Percentiles rank a stretch among this genome's conserved stretches.
Conservation (phyloP, 768 basidiomycete genomes). For the Pleurotus giganteus region DNA sequence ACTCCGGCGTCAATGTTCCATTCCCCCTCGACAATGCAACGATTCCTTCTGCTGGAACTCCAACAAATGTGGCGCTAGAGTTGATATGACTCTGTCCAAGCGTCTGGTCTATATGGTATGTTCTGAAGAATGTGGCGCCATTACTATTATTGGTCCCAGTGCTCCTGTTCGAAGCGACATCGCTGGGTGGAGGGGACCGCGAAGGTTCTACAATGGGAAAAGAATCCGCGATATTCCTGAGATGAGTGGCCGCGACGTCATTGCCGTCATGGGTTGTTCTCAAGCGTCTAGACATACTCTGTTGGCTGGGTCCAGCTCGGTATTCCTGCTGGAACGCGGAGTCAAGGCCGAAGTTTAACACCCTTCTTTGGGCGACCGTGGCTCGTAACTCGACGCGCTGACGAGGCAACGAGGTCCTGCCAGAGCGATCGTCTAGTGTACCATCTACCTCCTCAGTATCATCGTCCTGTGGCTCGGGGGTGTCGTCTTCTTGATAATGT, state of each 20-base stretch:
- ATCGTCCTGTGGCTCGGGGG: constrained; percentile 3
- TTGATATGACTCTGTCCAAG: constrained; percentile 4
- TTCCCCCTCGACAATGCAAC: constrained; percentile 36
- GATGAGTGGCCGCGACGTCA: constrained; percentile 34
- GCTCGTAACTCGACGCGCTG: not conserved
- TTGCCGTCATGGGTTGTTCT: constrained; percentile 17
- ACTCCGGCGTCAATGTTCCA: constrained; percentile 68
- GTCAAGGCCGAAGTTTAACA: not conserved
- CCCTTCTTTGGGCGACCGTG: not conserved
- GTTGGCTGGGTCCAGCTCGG: not conserved
- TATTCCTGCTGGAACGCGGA: not conserved
- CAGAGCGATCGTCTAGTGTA: constrained; percentile 14
- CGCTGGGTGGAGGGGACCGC: constrained; percentile 58
- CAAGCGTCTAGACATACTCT: not conserved
- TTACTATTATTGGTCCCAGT: constrained; percentile 50
- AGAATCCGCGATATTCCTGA: constrained; percentile 11
- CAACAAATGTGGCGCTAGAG: constrained; percentile 3
- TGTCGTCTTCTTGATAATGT: constrained; percentile 23
- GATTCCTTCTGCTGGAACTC: constrained; percentile 24
- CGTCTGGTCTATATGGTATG: constrained; percentile 35
- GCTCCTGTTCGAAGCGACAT: constrained; percentile 56
- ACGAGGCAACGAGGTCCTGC: not conserved
- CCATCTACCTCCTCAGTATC: constrained; percentile 28
- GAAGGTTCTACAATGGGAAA: constrained; percentile 63
- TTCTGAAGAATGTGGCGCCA: constrained; percentile 57